These are phyloP conservation scores for Metschnikowia corniflorae DNA, from an alignment of 805 yeast genomes.

Conservation along the genomic window DNA sequence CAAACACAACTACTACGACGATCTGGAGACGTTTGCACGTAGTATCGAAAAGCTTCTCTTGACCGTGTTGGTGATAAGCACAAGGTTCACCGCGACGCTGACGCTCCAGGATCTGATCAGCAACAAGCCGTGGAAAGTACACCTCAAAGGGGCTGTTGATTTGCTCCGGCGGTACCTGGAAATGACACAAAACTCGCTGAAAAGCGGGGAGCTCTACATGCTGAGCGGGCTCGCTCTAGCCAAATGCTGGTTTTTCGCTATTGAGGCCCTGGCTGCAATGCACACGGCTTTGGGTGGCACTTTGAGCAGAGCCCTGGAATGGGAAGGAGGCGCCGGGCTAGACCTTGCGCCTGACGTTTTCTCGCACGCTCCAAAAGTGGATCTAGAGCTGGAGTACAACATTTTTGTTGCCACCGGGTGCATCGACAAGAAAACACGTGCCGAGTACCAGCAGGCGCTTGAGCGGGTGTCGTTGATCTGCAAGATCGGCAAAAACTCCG, in stretches of 20 bases:
- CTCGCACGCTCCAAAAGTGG: conserved; percentile 3
- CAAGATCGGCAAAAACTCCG: conserved; percentile 9
- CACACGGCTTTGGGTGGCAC: conserved; percentile 17
- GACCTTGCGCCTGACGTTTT: conserved; percentile 1
- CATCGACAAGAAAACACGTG: conserved; percentile 22
- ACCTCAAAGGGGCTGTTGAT: conserved; percentile 26
- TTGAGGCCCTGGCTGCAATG: conserved; percentile 22
- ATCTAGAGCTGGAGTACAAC: conserved; percentile 11
- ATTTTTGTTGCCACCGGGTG: conserved; percentile 33
- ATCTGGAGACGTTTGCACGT: conserved; percentile 12
- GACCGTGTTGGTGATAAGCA: conserved; percentile 24
- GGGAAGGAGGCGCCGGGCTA: conserved; percentile 1
- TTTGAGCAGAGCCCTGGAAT: conserved; percentile 2
- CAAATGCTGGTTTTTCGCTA: conserved; percentile 27
- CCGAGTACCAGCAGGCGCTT: conserved; percentile 32
- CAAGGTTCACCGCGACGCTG: conserved; percentile 24
- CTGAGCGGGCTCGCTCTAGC: conserved; percentile 25
- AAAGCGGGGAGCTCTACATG: conserved; percentile 9
- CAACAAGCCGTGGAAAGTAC: conserved; percentile 20
- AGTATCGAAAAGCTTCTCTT: conserved; percentile 25
- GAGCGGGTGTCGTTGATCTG: conserved; percentile 26
- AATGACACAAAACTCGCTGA: conserved; percentile 8
- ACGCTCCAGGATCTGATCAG: conserved; percentile 1
- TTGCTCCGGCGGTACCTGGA: conserved; percentile 20
- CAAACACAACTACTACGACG: conserved; percentile 11